Evolutionary conservation across 2,329 filamentous ascomycete species (phyloP).

Genomic region (Pyrenophora teres): DNA sequence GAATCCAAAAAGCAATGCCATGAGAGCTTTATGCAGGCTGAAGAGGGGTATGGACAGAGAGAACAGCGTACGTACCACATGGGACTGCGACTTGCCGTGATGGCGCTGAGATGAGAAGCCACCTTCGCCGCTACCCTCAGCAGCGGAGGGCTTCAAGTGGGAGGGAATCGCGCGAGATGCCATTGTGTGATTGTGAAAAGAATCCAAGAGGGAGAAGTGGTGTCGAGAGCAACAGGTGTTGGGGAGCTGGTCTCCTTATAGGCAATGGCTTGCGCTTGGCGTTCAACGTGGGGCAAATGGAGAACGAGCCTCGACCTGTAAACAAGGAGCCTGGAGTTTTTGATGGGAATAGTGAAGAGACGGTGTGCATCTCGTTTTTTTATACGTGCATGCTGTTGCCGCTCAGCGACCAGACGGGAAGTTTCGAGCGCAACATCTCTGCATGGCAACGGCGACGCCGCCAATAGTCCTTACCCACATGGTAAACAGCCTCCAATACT

Average conservation of each 20-base stretch:
- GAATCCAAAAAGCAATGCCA: neutral
- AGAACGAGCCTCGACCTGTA: conserved; percentile 29
- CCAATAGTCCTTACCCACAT: conserved; percentile 13
- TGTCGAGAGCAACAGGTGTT: conserved; percentile 17
- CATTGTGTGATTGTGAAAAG: conserved; percentile 57
- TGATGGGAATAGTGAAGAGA: conserved; percentile 13
- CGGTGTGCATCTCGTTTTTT: conserved; percentile 18
- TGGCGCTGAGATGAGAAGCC: conserved; percentile 65
- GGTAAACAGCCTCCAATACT: neutral
- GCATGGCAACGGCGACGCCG: conserved; percentile 20
- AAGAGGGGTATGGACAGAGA: neutral
- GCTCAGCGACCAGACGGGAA: conserved; percentile 16
- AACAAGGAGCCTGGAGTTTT: conserved; percentile 10
- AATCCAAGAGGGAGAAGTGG: conserved; percentile 11
- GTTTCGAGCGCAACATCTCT: conserved; percentile 21
- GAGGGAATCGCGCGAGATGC: conserved; percentile 75
- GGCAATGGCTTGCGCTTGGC: conserved; percentile 18
- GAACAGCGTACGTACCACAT: conserved; percentile 70
- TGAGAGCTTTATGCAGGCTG: neutral
- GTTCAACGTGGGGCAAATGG: conserved; percentile 31
- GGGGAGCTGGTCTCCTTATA: conserved; percentile 32
- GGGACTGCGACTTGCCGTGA: conserved; percentile 83
- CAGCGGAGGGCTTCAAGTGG: conserved; percentile 72
- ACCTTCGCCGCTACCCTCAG: conserved; percentile 42
- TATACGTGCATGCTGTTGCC: conserved; percentile 21